phyloP scores from a whole-genome alignment of 805 yeast genomes.

The Starmerella vaccinii region DNA sequence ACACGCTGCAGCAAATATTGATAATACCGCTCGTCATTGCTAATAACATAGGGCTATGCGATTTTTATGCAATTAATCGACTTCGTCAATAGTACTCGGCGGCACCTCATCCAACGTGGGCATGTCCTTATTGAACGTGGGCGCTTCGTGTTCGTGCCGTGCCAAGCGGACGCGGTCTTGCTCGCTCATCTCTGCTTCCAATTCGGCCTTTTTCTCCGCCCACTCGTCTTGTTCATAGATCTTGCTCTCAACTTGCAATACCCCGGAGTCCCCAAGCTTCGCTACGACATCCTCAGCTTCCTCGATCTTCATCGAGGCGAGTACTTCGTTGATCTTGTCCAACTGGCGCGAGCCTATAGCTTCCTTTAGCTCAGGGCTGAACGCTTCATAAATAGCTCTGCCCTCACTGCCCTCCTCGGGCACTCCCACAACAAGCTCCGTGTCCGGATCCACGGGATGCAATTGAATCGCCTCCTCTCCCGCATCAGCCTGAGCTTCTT shows the following conservation, averaged over 20 bases:
- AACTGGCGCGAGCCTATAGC: constrained; percentile 66
- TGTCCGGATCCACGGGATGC: constrained; percentile 74
- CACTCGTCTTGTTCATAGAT: constrained; percentile 34
- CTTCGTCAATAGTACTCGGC: neutral
- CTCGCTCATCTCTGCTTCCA: constrained; percentile 6
- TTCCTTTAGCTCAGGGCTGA: constrained; percentile 55
- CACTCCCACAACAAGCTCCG: constrained; percentile 59
- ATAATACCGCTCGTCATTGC: too few relatives aligned
- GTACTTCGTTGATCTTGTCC: constrained; percentile 73
- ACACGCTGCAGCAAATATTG: too few relatives aligned
- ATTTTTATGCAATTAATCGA: too few relatives aligned
- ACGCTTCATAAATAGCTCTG: constrained; percentile 40
- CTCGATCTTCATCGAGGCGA: constrained; percentile 57
- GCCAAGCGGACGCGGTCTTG: neutral
- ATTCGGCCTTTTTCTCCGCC: constrained; percentile 26
- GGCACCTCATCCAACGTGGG: constrained; percentile 2
- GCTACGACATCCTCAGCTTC: constrained; percentile 75
- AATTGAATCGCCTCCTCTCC: constrained; percentile 77
- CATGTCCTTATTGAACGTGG: neutral
- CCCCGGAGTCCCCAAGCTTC: constrained; percentile 66
- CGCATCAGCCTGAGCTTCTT: constrained; percentile 32
- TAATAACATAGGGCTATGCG: too few relatives aligned
- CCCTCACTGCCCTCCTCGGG: constrained; percentile 35
- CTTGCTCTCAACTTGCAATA: constrained; percentile 64
- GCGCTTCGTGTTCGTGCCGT: constrained; percentile 4